Evolutionary conservation across 2,329 filamentous ascomycete species (phyloP), one percentile per base, ranked within the genome.

Genomic region (Leptographium procerum): DNA sequence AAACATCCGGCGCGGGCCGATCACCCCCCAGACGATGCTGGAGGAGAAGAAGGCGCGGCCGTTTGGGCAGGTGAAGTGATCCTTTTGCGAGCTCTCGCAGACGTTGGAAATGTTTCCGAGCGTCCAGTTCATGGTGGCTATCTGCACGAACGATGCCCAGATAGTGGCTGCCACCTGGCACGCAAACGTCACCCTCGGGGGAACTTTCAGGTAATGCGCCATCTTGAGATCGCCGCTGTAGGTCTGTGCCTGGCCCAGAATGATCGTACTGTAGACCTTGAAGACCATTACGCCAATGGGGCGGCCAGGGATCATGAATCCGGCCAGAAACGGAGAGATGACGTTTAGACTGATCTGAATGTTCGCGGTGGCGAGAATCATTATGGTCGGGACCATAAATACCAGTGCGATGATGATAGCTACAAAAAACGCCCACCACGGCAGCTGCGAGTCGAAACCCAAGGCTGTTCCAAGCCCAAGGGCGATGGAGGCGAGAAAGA

Each of bases 31-130:
- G 58, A 83, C 77, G 7, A 84, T 24, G 19, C 28, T 24, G 24
- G 78, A 81, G 29, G 77, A 82, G 71, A 81, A 85, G 66, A 84
- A 85, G 0, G 82, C 80, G 28, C 76, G 76, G 19, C 78, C 78
- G 40, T 75, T 74, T 10, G 82, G 82, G 65, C 82, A 85, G 26
- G 72, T 80, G 64, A 83, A 79, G 55, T 77, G 75, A n/a, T n/a
- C n/a, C n/a, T n/a, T n/a, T n/a, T n/a, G n/a, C n/a, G n/a, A n/a
- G n/a, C n/a, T n/a, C n/a, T n/a, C n/a, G n/a, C n/a, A n/a, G n/a
- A n/a, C n/a, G n/a, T n/a, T n/a, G n/a, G n/a, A n/a, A n/a, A n/a
- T n/a, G n/a, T n/a, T n/a, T n/a, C n/a, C n/a, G n/a, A 34, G 5
- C 29, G 1, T n/a, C 26, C 60, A 67, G 59, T 72, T 69, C 57